A percentile compares a stretch with the other conserved stretches of the same genome.
These are phyloP conservation scores for Cladophialophora bantiana DNA, from an alignment of 2,329 filamentous ascomycete species.

Conservation along the genomic window DNA sequence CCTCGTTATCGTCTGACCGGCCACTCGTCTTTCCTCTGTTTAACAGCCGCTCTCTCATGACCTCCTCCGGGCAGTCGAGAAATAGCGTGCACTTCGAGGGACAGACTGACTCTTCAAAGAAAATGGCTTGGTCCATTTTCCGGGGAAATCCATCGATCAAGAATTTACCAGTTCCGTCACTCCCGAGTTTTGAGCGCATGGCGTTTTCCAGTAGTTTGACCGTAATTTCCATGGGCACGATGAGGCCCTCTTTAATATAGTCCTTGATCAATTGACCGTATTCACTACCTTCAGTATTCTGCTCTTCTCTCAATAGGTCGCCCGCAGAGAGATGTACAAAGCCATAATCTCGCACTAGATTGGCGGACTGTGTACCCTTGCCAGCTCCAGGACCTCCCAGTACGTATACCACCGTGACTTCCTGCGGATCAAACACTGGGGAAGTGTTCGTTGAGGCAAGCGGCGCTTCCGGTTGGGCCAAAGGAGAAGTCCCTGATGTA, in stretches of 20 bases:
- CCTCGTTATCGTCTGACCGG: slow-evolving; percentile 89
- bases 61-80: slow-evolving; percentile 88
- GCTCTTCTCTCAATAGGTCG: slow-evolving; percentile 91
- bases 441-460: slow-evolving; percentile 61
- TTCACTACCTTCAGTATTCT: slow-evolving; percentile 81
- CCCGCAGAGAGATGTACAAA: slow-evolving; percentile 95
- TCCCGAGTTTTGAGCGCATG: slow-evolving; percentile 74
- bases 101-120: slow-evolving; percentile 90
- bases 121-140: slow-evolving; percentile 94
- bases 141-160: slow-evolving; percentile 84
- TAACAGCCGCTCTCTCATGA: slow-evolving; percentile 83
- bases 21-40: slow-evolving; percentile 93
- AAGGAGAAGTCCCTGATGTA: slow-evolving; percentile 33
- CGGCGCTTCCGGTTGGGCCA: slow-evolving; percentile 51
- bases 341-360: slow-evolving; percentile 83
- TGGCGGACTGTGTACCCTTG: slow-evolving; percentile 94
- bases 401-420: slow-evolving; percentile 94
- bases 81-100: slow-evolving; percentile 86
- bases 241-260: slow-evolving; percentile 92
- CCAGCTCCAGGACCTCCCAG: slow-evolving; percentile 94
- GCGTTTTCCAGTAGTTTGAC: slow-evolving; percentile 92
- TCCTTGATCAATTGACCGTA: slow-evolving; percentile 92
- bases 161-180: slow-evolving; percentile 71
- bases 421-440: slow-evolving; percentile 75
- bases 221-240: slow-evolving; percentile 99